Evolutionary conservation across 2,329 filamentous ascomycete species (phyloP), one percentile per base, ranked within the genome.

Genomic region (Pestalotiopsis sp.): DNA sequence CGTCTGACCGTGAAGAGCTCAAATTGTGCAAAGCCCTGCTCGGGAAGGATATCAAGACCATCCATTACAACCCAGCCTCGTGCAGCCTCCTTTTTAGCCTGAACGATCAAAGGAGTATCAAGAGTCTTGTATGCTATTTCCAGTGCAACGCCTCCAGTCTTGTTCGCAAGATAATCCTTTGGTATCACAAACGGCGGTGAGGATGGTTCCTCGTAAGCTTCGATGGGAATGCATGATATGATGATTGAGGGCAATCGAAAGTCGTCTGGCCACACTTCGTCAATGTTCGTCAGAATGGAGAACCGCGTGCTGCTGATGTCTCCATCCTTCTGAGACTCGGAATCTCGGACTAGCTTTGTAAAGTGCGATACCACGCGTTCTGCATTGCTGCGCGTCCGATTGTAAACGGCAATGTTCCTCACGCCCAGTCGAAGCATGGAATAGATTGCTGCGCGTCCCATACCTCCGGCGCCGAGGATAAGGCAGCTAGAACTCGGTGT

Each of bases 401-500:
- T 95, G 77, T 88, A 90, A 25, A 95, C 87, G 72, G 92, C 90
- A 63, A 95, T 92, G 72, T 92, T 92, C 69, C 89, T 89, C 61
- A 94, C 92, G 2, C 92, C 93, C 7, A 95, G 84, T 73, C 93
- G 91, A 27, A 95, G 84, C 87, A 95, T 90, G 1, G 92, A 90
- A 73, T 95, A 95, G 2, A 93, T 87, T 2, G 92, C 91, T 3
- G 92, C 92, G 69, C 93, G 86, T 9, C 91, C 92, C 92, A 95
- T 95, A 7, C 93, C 92, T 5, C 90, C 90, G 1, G 90, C 89
- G 36, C 90, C 90, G 38, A 92, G 85, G 23, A 92, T 84, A 14
- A 92, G 81, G 0, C 86, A 89, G 1, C 83, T 87, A 2, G 84
- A 86, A 9, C 79, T 83, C 0, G 86, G 82, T 2, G 88, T 84